Conservation (phyloP, 768 basidiomycete genomes). For the Mycena chlorophos region DNA sequence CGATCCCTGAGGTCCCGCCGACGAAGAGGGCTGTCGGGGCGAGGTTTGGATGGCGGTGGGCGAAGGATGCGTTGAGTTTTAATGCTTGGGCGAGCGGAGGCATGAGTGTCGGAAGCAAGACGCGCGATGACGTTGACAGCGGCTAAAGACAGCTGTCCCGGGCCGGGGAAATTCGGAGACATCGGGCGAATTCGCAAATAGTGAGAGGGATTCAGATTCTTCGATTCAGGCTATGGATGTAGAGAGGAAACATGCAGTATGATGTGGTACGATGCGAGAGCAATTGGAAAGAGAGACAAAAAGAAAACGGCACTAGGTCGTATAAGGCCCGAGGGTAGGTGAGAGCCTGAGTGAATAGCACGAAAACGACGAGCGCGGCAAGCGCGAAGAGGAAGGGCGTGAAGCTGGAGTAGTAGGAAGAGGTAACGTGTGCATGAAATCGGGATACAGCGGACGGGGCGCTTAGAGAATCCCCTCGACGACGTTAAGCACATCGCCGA, state of each 20-base stretch:
- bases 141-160: too few species aligned
- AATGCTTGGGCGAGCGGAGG: conserved; percentile 23
- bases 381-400: not conserved
- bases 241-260: too few species aligned
- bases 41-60: conserved; percentile 1
- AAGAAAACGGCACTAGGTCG: not conserved
- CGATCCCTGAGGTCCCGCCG: conserved; percentile 32
- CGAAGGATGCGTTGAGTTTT: conserved; percentile 18
- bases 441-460: not conserved
- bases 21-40: conserved; percentile 27
- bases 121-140: too few species aligned
- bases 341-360: not conserved
- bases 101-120: conserved; percentile 15
- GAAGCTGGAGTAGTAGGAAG: not conserved
- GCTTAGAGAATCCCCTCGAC: not conserved
- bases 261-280: too few species aligned
- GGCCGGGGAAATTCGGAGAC: too few species aligned
- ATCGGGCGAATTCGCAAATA: too few species aligned
- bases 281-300: not conserved
- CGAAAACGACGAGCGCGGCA: not conserved
- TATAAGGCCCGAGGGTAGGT: too few species aligned
- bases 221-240: too few species aligned
- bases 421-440: not conserved
- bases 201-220: too few species aligned
- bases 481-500: not conserved